Base-by-base conservation (phyloP, 805 yeast genomes). In the Jamesozyma hellenica region DNA sequence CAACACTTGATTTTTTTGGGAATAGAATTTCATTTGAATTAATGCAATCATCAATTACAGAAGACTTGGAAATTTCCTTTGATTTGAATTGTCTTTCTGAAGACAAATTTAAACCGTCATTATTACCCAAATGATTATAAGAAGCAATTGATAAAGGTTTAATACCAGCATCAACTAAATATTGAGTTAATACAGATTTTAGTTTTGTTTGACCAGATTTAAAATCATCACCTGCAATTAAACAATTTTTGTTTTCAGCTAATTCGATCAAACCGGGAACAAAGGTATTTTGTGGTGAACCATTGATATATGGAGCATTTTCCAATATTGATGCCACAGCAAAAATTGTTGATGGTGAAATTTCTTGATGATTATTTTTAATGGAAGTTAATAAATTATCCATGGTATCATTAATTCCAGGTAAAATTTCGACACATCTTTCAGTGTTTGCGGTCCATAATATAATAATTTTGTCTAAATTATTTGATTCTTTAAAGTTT, bases 391-490 rank as follows among this genome's bases (percentile, higher is more conserved):
- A 50, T 57, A 88, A 67, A 64, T 83, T 82, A 30, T 82, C 94
- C 38, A 86, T 78, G 21, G 90, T 83, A 62, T 88, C 96, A 58
- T 88, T 87, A 48, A 90, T 85, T 43, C 94, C 92, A 4, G 70
- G 67, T 33, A 78, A 64, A 32, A 90, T 57, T 31, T 82, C 88
- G 33, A 94, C 76, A 61, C 82, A 87, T 60, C 96, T 79, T 68
- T 88, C 97, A 41, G 97, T 88, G 68, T 88, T 90, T 41, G 97
- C 97, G 34, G 96, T 87, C 97, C 97, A 88, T 56, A 88, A 71
- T 35, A 90, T 83, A 57, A 88, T 77, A 41, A 90, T 94, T 60
- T 81, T 82, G 63, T 88, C 96, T 55, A 88, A 76, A 29, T 65
- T 61, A 58, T 90, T 84, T 45, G 68, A 62, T 30, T 58, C 56